Base-by-base conservation (phyloP, 2,329 filamentous ascomycete genomes). In the Cladosporium sp. region DNA sequence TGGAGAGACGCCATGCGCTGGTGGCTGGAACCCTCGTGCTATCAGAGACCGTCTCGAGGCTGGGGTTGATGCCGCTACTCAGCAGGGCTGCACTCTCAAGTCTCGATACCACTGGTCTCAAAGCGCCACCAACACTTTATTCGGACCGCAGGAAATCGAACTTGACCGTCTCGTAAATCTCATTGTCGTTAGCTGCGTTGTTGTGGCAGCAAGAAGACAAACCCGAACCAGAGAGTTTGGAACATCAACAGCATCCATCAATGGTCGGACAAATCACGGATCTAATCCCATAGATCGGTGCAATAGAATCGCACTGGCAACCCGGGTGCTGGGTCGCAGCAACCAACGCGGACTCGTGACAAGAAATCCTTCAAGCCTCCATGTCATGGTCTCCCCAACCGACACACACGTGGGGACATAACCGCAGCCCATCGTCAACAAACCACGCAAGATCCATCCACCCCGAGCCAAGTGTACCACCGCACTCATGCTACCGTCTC, bases 401-500 rank as follows among this genome's bases (percentile, higher is more conserved):
- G 21, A 34, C 28, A 12, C 52, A 55, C 52, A 12, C 10, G 52
- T 30, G 52, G 18, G n/a, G 18, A 34, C 34, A 30, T 54, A 28
- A 34, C 30, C 34, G 32, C 30, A 49, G 21, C 7, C 51, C 26
- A 32, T n/a, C 28, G 4, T n/a, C 14, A 3, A 44, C 36, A 24
- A 10, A 64, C 32, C 34, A 57, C 10, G 51, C 36, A 26, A 64
- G 15, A 24, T 10, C 21, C 26, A n/a, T 26, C 18, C 26, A 44
- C 18, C 28, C 26, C 34, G 14, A 21, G 34, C 47, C 28, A 6
- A 28, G 58, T 34, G 30, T 52, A 52, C 28, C 26, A 41, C 51
- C 36, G n/a, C 61, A 47, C 51, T 55, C 24, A 64, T 57, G 36
- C 38, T 38, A 64, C 61, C 51, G 8, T 64, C 61, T 15, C 34